Evolutionary conservation across 371 early-diverging fungal species (phyloP), one percentile per base, ranked within the genome.

Genomic region (Mucor ambiguus): DNA sequence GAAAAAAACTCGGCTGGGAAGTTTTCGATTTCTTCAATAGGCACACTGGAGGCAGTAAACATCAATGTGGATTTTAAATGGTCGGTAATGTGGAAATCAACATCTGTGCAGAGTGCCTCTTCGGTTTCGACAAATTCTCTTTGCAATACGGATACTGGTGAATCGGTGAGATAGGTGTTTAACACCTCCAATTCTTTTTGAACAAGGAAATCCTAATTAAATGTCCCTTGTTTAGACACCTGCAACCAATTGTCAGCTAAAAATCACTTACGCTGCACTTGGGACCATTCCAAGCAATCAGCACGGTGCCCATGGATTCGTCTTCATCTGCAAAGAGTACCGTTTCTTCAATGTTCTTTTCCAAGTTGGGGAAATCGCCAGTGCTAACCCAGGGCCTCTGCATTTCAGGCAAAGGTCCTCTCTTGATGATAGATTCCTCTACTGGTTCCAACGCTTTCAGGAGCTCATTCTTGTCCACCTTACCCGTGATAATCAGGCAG

Each of bases 241-340:
- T 54, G 49, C 24, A 11, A 14, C 20, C 10, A 4, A 49, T 4
- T 5, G 2, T 11, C 8, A 20, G 16, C 0, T 2, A 48, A 55
- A 55, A 1, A 12, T 32, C 28, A 55, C 83, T 67, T 85, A 87
- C 89, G 62, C 79, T 77, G 63, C 85, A 77, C 52, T 70, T 72
- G 18, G 88, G 87, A 32, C 90, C 90, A 41, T 85, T 85, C 90
- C 90, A 89, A 24, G 83, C 75, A 65, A 89, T 74, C 6, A 80
- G 65, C 0, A 89, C 75, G 33, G 86, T 83, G 18, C 88, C 90
- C 86, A 86, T 88, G 2, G 85, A 85, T 64, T 90, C 90, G 68
- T 90, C 90, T 60, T 89, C 90, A 35, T 89, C 89, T 2, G 90
- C 88, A 72, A 90, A 90, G 32, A 83, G 69, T 0, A 90, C 85